Percentiles rank a stretch among this genome's conserved stretches.
Conservation (phyloP, 2,329 filamentous ascomycete genomes). For the Escovopsis weberi region DNA sequence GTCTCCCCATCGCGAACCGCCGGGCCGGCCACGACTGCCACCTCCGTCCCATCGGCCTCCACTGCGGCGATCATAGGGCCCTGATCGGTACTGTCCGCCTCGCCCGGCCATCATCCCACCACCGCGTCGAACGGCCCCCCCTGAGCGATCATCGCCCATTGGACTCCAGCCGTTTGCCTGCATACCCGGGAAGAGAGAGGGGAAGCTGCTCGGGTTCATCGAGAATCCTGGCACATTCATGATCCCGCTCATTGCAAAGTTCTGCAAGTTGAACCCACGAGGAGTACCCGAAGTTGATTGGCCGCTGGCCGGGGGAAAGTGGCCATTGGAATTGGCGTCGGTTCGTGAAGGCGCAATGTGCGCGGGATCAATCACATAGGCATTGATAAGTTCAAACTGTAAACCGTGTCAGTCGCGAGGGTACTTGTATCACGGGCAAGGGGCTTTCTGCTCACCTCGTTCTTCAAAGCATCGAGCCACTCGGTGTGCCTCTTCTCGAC, state of each 20-base stretch:
- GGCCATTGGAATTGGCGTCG: slow-evolving; percentile 88
- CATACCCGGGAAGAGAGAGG: slow-evolving; percentile 39
- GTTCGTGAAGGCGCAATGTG: slow-evolving; percentile 89
- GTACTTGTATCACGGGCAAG: neutral
- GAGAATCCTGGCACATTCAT: slow-evolving; percentile 47
- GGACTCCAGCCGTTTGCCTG: slow-evolving; percentile 36
- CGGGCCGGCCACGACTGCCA: slow-evolving; percentile 33
- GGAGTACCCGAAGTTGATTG: slow-evolving; percentile 73
- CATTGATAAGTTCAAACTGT: slow-evolving; percentile 79
- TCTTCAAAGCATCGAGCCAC: slow-evolving; percentile 66
- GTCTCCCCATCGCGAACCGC: slow-evolving; percentile 53
- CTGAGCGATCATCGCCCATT: slow-evolving; percentile 40
- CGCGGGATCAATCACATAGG: slow-evolving; percentile 84
- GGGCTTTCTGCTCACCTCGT: slow-evolving; percentile 51
- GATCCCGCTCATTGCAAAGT: slow-evolving; percentile 47
- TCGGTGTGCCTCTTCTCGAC: slow-evolving; percentile 90
- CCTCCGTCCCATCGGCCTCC: slow-evolving; percentile 37
- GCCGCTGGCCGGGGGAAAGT: slow-evolving; percentile 71
- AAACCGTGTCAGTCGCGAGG: slow-evolving; percentile 6
- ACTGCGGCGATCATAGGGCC: slow-evolving; percentile 59
- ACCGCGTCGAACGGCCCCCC: slow-evolving; percentile 51
- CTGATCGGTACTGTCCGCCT: slow-evolving; percentile 46
- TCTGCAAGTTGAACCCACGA: slow-evolving; percentile 76
- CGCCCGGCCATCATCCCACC: slow-evolving; percentile 39
- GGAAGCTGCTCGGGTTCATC: slow-evolving; percentile 31